Evolutionary conservation across 2,329 filamentous ascomycete species (phyloP), one percentile per base, ranked within the genome.

Genomic region (Juglanconis sp.): DNA sequence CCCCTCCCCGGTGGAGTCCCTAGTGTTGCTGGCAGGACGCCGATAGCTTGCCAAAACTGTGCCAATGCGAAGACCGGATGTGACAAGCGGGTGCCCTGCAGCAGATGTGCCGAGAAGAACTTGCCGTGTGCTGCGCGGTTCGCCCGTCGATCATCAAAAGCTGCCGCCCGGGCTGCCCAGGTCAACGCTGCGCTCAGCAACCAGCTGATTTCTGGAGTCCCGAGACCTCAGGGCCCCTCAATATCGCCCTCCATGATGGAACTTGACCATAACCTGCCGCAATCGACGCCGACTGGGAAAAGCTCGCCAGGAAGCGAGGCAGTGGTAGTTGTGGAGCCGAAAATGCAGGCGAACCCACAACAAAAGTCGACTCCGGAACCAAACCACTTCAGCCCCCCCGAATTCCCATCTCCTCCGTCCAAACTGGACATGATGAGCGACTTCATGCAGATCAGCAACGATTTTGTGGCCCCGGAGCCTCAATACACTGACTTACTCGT

Each of bases 1-100:
- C 73, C 77, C 3, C 66, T 74, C 9, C 73, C 78, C 0, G 78
- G 76, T 13, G 75, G 75, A n/a, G 70, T 77, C 3, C 74, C 75
- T 4, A 76, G 76, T 0, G 68, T 79, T 11, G 73, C 72, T 64
- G 78, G 71, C 66, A 69, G 73, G 50, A 77, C 75, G 9, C 77
- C 76, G 4, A 82, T 82, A 63, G 79, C 80, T 3, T 82, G 80
- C 67, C 71, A 75, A 48, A 78, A 79, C 62, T 82, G 80, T 60
- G 77, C 79, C 35, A 78, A 73, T 64, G 79, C 79, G 36, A 81
- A 82, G 68, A 81, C 79, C 2, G 78, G 77, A 7, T 82, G 80
- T 59, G 79, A 82, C 61, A 82, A 82, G 66, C 71, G 72, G 57
- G 74, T 78, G 1, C 79, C 79, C 0, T 82, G 80, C 64, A 73